These are phyloP conservation scores for Spatholobus suberectus DNA, from an alignment of 306 rosid genomes.

Conservation along the genomic window DNA sequence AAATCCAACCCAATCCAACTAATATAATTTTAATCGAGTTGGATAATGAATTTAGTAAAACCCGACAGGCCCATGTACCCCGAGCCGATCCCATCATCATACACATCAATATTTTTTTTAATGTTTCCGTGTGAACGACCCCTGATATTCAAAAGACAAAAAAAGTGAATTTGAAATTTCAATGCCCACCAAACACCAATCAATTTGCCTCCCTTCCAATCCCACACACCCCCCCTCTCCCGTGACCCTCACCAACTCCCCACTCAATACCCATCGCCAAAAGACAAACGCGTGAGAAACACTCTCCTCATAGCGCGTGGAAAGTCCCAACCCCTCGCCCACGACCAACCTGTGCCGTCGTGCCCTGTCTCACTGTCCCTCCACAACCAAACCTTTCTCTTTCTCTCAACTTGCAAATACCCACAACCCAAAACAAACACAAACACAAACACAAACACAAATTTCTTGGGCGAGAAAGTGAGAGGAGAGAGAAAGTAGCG, in stretches of 20 bases:
- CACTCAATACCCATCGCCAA: background rate
- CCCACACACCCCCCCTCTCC: background rate
- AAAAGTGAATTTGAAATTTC: slow-evolving; percentile 23
- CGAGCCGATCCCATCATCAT: too few species aligned
- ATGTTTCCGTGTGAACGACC: slow-evolving; percentile 6
- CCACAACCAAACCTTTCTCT: slow-evolving; percentile 7
- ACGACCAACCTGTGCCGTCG: slow-evolving; percentile 35
- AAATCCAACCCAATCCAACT: too few species aligned
- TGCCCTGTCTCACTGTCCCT: slow-evolving; percentile 34
- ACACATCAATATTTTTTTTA: background rate
- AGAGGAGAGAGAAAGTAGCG: slow-evolving; percentile 28
- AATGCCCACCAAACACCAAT: slow-evolving; percentile 27
- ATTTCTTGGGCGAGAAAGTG: slow-evolving; percentile 25
- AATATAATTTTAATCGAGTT: too few species aligned
- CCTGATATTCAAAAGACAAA: background rate
- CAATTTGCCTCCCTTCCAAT: background rate
- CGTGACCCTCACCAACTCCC: background rate
- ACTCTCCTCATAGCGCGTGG: slow-evolving; percentile 36
- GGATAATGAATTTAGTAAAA: too few species aligned
- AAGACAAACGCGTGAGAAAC: background rate
- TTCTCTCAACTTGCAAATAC: background rate
- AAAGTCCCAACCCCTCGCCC: background rate
- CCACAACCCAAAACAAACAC: background rate
- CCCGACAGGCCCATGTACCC: too few species aligned
- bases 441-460: background rate